Evolutionary conservation across 1,284 basidiomycete genomes (phyloP), one percentile per base, ranked within the genome.

Genomic region (Ustilago cynodontis): DNA sequence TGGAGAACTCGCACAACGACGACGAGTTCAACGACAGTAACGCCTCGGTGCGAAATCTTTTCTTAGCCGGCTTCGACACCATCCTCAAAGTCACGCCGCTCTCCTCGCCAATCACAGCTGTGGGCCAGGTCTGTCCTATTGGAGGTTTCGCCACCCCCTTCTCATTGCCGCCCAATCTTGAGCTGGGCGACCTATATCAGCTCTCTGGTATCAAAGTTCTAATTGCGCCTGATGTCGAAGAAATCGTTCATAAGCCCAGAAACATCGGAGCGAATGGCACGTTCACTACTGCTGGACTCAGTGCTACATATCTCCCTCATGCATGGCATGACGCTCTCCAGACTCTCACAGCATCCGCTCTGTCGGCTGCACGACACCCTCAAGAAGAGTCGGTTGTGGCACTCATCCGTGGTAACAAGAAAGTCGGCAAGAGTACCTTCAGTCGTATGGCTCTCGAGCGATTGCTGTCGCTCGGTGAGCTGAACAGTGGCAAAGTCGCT

Each of bases 361-460:
- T 63, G 26, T 64, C 64, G 10, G 67, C 68, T 39, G 67, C 72
- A 1, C 55, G 41, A 35, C 60, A 77, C 37, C 65, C 65, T 8
- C 70, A 72, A 22, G 75, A 77, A 22, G 63, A 71, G 31, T 54
- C 74, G 0, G 59, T 73, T 16, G 80, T 88, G 0, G 86, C 86
- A 71, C 83, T 98, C 1, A 89, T 98, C 18, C 93, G 92, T 80
- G 95, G 96, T 0, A 89, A 92, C 0, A 96, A 94, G 86, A 92
- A 93, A 59, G 89, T 91, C 10, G 95, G 96, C 0, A 98, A 99
- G 87, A 96, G 94, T 71, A 93, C 93, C 0, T 91, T 98, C 77
- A 90, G 92, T 0, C 88, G 92, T 53, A 90, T 91, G 5, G 82
- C 93, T 2, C 84, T 93, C n/a, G 96, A 98, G 82, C 87, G 87